Base-by-base conservation (phyloP, 176 grass and related monocot species). In the Phyllostachys edulis region DNA sequence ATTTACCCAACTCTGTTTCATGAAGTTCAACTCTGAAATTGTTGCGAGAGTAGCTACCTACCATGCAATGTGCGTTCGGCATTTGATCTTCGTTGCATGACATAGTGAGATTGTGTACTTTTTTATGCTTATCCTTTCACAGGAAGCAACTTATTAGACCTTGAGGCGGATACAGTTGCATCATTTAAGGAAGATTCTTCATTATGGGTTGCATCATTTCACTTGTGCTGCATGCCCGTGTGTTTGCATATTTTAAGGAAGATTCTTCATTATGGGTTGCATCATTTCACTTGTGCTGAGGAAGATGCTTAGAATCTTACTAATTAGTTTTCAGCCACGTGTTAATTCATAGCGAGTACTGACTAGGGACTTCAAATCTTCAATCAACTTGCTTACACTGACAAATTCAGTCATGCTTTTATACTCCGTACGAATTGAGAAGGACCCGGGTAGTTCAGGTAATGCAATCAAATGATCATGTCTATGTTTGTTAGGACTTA, bases 171-270 rank as follows among this genome's bases (percentile, higher is more conserved):
- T 69, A n/a, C 41, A 21, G 42, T 77, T 63, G 14, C 24, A 23
- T 73, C 27, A 23, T 79, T 88, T 59, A 74, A 88, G 75, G 75
- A 84, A 74, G 37, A 65, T 79, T 76, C 56, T 84, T 88, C 59
- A 20, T 23, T 46, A 11, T 29, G 67, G 52, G 40, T 59, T 74
- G 67, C 47, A 54, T 87, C 67, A 71, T 86, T 79, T 44, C 76
- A 6, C 7, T 24, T 56, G 69, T 40, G 36, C 47, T 46, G 39
- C 68, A 2, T 67, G 75, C 9, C 49, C 75, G 74, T 47, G n/a
- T 73, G 75, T 27, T 57, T 54, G 14, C 24, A 23, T 73, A 39
- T 32, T 79, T 88, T 59, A 74, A 88, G 75, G 75, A 84, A 74
- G 37, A 65, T 79, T 76, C 56, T 84, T 88, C 59, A 20, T 23